A percentile compares a stretch with the other conserved stretches of the same genome.
Conservation (phyloP, 768 basidiomycete species). For the Lactarius tabidus region DNA sequence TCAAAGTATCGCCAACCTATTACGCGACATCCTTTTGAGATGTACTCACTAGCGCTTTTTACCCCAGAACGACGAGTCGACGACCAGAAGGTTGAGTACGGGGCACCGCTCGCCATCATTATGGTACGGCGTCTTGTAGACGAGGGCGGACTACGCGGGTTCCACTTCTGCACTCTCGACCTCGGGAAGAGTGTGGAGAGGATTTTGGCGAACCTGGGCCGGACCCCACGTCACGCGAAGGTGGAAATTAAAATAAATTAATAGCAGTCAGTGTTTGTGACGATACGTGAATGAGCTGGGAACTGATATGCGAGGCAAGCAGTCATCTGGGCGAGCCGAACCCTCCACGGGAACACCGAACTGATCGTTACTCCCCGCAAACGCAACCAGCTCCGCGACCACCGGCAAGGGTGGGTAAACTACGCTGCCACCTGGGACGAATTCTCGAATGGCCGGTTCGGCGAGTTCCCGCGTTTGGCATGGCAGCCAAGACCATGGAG, state of each 20-base stretch:
- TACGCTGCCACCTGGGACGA: conserved; percentile 86
- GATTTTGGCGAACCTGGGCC: conserved; percentile 74
- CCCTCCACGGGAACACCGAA: conserved; percentile 30
- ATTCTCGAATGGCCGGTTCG: conserved; percentile 97
- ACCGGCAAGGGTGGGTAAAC: conserved; percentile 64
- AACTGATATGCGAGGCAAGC: conserved; percentile 26
- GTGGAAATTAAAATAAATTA: conserved; percentile 58
- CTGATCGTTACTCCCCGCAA: conserved; percentile 60
- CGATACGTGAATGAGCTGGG: not conserved
- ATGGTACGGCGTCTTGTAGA: conserved; percentile 64
- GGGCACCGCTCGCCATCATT: conserved; percentile 74
- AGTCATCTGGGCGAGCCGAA: conserved; percentile 30
- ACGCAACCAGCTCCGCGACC: conserved; percentile 60
- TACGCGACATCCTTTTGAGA: not conserved
- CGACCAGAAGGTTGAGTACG: conserved; percentile 89
- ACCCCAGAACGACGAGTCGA: conserved; percentile 78
- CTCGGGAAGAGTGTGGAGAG: conserved; percentile 92
- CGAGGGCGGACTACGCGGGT: conserved; percentile 59
- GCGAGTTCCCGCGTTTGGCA: conserved; percentile 98
- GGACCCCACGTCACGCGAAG: conserved; percentile 46
- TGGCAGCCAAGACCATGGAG: conserved; percentile 80
- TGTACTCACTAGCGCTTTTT: not conserved
- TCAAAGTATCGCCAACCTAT: conserved; percentile 53
- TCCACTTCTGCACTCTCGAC: conserved; percentile 96
- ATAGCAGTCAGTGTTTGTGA: conserved; percentile 55